Evolutionary conservation across 129 eudicot species (phyloP).

Genomic region (Flaveria trinervia): DNA sequence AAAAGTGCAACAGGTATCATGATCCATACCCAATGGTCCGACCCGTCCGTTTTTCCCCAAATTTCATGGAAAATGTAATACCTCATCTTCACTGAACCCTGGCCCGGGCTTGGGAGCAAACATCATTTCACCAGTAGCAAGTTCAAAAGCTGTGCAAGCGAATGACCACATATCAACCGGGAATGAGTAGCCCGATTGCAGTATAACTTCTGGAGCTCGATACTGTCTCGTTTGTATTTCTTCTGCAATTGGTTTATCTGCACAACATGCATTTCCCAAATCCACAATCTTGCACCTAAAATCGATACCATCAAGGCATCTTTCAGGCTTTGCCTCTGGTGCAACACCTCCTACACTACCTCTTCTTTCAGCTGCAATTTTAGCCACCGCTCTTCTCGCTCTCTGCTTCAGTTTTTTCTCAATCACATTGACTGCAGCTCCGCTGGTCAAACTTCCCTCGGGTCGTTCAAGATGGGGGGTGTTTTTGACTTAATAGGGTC

Average conservation of each 20-base stretch:
- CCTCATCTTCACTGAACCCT: conserved; percentile 98
- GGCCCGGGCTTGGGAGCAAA: conserved; percentile 86
- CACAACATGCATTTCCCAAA: conserved; percentile 99
- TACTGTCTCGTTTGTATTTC: conserved; percentile 98
- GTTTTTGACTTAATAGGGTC: conserved; percentile 75
- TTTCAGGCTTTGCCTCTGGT: conserved; percentile 53
- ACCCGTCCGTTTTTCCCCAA: background rate
- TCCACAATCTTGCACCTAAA: conserved; percentile 90
- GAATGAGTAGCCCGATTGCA: conserved; percentile 74
- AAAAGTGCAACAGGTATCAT: background rate
- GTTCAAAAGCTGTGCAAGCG: conserved; percentile 97
- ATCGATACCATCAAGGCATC: conserved; percentile 81
- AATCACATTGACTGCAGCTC: conserved; percentile 54
- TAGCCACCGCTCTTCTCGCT: conserved; percentile 92
- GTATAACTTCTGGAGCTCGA: conserved; percentile 93
- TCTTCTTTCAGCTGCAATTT: conserved; percentile 65
- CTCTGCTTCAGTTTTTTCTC: conserved; percentile 89
- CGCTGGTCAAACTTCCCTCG: conserved; percentile 72
- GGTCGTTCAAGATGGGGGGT: conserved; percentile 87
- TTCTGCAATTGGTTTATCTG: conserved; percentile 61
- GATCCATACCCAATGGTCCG: background rate
- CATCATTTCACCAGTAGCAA: conserved; percentile 99
- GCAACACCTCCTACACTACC: conserved; percentile 45
- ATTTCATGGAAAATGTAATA: conserved; percentile 17
- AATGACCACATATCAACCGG: conserved; percentile 98